phyloP scores from a whole-genome alignment of 140 eudicot species.

The Bidens hawaiensis region DNA sequence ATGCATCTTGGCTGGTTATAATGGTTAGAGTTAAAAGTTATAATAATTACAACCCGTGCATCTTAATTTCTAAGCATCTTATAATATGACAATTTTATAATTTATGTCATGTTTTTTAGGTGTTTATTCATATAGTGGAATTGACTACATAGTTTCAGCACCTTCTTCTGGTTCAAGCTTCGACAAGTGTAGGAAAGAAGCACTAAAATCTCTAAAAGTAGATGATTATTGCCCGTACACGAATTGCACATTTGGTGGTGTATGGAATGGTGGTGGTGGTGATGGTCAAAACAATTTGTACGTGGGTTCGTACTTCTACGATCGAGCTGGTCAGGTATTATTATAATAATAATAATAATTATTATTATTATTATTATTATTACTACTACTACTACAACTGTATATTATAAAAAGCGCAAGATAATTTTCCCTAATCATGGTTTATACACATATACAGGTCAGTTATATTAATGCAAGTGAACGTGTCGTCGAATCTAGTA shows the following conservation, averaged over 20 bases:
- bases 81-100: background rate
- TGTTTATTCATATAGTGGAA: constrained; percentile 60
- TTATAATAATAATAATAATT: too few relatives aligned
- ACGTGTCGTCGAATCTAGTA: constrained; percentile 58
- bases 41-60: background rate
- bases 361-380: too few relatives aligned
- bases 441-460: constrained; percentile 35
- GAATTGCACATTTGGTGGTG: constrained; percentile 91
- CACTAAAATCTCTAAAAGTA: constrained; percentile 57
- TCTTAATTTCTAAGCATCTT: background rate
- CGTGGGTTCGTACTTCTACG: constrained; percentile 84
- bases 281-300: constrained; percentile 82
- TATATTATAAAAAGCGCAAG: background rate
- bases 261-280: constrained; percentile 98
- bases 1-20: constrained; percentile 61
- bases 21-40: constrained; percentile 33
- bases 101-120: constrained; percentile 28
- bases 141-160: constrained; percentile 45
- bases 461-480: constrained; percentile 56
- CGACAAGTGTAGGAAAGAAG: constrained; percentile 47
- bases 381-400: background rate
- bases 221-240: constrained; percentile 77
- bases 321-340: constrained; percentile 85
- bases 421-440: background rate
- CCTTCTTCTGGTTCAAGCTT: constrained; percentile 60